These are phyloP conservation scores for Gracilaria gracilis DNA, from an alignment of 23 red algal species.

Conservation along the genomic window DNA sequence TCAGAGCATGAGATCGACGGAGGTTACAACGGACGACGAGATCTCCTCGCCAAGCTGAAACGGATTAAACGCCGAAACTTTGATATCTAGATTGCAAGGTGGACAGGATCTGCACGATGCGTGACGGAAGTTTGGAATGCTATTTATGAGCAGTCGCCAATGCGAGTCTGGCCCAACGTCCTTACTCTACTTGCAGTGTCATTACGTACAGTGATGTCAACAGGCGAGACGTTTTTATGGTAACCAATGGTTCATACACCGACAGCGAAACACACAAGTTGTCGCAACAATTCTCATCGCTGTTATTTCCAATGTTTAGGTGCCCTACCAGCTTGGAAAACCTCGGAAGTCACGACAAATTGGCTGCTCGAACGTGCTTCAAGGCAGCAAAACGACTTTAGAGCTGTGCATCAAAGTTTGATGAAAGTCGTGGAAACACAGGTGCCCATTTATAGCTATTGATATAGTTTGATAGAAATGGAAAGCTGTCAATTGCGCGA, in stretches of 20 bases:
- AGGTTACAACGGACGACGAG: background rate
- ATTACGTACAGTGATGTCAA: constrained; percentile 22
- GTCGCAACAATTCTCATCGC: constrained; percentile 18
- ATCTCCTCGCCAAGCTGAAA: constrained; percentile 7
- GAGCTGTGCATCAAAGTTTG: background rate
- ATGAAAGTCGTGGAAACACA: background rate
- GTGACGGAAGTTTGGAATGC: constrained; percentile 29
- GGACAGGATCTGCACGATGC: constrained; percentile 7
- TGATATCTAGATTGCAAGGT: background rate
- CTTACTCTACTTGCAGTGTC: background rate
- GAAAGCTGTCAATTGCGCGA: background rate
- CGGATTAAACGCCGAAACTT: constrained; percentile 20
- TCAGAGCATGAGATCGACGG: background rate
- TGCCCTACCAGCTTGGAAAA: too few species aligned
- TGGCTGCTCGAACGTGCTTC: background rate
- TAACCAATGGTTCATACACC: background rate
- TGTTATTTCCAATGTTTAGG: too few species aligned
- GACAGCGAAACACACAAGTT: background rate
- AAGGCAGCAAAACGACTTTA: background rate
- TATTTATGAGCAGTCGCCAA: background rate
- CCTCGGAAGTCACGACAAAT: background rate
- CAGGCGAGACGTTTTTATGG: background rate
- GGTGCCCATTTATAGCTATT: background rate
- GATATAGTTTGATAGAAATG: background rate
- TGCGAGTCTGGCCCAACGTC: background rate